These are phyloP conservation scores for Ophiocordyceps australis DNA, from an alignment of 2,329 filamentous ascomycete species.

Conservation along the genomic window DNA sequence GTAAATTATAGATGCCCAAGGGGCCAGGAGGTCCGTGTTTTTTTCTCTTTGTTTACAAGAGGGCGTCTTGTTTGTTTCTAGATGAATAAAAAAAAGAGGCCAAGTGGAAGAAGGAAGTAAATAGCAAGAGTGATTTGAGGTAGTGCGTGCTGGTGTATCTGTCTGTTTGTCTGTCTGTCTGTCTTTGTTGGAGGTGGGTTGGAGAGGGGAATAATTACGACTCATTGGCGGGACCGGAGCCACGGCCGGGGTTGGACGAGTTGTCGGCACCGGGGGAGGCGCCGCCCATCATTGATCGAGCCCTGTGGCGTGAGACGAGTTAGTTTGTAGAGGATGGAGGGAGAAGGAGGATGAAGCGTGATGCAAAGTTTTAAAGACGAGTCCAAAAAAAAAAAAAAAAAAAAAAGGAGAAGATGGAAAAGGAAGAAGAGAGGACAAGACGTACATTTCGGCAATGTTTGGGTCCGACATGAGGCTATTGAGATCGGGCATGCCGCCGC, in stretches of 20 bases:
- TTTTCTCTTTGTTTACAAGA: neutral
- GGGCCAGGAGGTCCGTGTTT: too few species aligned
- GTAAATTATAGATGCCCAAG: too few species aligned
- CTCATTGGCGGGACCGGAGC: neutral
- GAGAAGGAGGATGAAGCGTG: too few species aligned
- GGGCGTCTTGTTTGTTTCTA: too few species aligned
- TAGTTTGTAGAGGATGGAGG: neutral
- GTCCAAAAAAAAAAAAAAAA: too few species aligned
- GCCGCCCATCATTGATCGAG: constrained; percentile 27
- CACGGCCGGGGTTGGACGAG: neutral
- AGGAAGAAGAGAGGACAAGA: constrained; percentile 7
- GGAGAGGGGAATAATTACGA: neutral
- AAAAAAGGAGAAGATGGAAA: neutral
- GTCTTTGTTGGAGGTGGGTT: neutral
- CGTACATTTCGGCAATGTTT: constrained; percentile 82
- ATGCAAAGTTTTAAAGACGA: too few species aligned
- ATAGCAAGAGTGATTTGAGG: too few species aligned
- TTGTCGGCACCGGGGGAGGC: constrained; percentile 8
- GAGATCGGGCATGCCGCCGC: constrained; percentile 82
- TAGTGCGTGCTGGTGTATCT: too few species aligned
- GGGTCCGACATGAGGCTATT: constrained; percentile 80
- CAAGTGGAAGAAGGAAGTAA: too few species aligned
- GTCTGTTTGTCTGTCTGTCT: neutral
- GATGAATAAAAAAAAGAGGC: too few species aligned
- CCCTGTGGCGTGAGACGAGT: constrained; percentile 11